Conservation (phyloP, 2,329 filamentous ascomycete genomes). For the Curvularia spicifera region DNA sequence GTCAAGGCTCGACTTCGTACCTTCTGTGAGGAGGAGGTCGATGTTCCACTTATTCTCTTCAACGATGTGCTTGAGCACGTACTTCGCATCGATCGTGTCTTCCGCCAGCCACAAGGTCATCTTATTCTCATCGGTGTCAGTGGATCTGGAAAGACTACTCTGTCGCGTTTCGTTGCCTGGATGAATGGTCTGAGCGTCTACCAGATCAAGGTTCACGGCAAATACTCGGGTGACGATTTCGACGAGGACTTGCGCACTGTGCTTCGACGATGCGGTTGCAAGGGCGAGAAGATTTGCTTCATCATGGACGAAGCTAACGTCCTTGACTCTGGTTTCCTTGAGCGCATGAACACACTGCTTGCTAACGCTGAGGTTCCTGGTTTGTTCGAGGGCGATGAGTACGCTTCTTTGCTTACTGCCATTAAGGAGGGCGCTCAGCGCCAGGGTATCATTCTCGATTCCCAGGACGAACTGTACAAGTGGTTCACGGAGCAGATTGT, state of each 20-base stretch:
- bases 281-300: conserved; percentile 99
- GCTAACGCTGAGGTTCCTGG: conserved; percentile 99
- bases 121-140: conserved; percentile 98
- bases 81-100: conserved; percentile 96
- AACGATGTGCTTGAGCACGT: conserved; percentile 99
- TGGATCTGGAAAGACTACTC: conserved; percentile 96
- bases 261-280: conserved; percentile 90
- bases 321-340: conserved; percentile 95
- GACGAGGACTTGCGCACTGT: conserved; percentile 97
- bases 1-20: conserved; percentile 96
- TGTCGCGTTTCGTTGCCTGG: conserved; percentile 98
- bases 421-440: conserved; percentile 98
- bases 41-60: conserved; percentile 98
- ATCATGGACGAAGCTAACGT: conserved; percentile 99
- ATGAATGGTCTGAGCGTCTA: conserved; percentile 99
- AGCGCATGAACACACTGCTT: conserved; percentile 98
- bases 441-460: conserved; percentile 93
- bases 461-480: conserved; percentile 99
- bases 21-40: conserved; percentile 99
- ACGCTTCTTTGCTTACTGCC: conserved; percentile 97
- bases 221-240: conserved; percentile 97
- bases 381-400: conserved; percentile 98
- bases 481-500: conserved; percentile 99
- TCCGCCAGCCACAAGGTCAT: conserved; percentile 97
- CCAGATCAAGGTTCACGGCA: conserved; percentile 99